Conservation (phyloP, 345 rosid species). For the Raphanus raphanistrum region DNA sequence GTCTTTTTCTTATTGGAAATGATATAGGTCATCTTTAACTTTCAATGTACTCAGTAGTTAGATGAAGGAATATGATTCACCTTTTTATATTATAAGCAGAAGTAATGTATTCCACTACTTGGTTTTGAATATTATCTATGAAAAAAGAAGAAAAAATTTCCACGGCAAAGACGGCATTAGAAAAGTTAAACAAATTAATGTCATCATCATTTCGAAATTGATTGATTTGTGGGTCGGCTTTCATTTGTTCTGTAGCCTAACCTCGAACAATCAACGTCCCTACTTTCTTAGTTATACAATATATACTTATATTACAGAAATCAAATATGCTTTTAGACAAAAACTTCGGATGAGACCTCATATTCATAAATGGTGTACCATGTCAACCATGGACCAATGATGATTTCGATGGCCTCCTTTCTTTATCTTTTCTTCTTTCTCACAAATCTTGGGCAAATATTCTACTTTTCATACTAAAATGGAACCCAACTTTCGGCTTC, state of each 20-base stretch:
- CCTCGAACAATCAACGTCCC: conserved; percentile 38
- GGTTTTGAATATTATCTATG: neutral
- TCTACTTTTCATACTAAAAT: conserved; percentile 30
- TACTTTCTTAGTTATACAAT: conserved; percentile 3
- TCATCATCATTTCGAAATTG: conserved; percentile 27
- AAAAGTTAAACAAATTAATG: conserved; percentile 15
- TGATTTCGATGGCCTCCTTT: conserved; percentile 15
- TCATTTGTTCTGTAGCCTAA: conserved; percentile 29
- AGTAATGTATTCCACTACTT: conserved; percentile 27
- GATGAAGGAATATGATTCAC: conserved; percentile 19
- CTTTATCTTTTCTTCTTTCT: conserved; percentile 17
- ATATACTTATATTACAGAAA: conserved; percentile 7
- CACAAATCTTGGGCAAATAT: conserved; percentile 16
- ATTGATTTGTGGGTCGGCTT: conserved; percentile 35
- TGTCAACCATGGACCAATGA: conserved; percentile 37
- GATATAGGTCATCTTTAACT: conserved; percentile 10
- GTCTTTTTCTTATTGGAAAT: neutral
- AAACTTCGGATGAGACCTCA: conserved; percentile 28
- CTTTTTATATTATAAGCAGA: neutral
- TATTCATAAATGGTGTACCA: conserved; percentile 32
- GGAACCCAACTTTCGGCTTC: conserved; percentile 37
- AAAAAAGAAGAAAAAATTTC: conserved; percentile 1
- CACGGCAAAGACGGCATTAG: neutral
- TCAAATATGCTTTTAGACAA: conserved; percentile 18
- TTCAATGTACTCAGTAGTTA: conserved; percentile 18